These are phyloP conservation scores for Gaultheria prostrata DNA, from an alignment of 148 eudicot genomes.

Conservation along the genomic window DNA sequence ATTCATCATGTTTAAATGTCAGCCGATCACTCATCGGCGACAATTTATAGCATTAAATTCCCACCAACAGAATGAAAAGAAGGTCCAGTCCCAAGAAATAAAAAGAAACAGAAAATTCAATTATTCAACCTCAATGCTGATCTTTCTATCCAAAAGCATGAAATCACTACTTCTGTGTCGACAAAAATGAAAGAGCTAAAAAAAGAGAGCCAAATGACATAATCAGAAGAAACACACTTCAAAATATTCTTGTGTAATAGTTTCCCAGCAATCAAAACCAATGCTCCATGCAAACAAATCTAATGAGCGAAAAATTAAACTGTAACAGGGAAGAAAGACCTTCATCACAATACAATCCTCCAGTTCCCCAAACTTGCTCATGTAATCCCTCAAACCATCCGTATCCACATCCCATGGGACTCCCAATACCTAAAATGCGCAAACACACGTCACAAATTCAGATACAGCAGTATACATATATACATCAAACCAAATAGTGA, in stretches of 20 bases:
- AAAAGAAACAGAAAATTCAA: background rate
- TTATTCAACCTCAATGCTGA: background rate
- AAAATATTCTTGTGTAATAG: no score
- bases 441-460: background rate
- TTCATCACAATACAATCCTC: conserved; percentile 99
- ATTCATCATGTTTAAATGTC: background rate
- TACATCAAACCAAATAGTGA: background rate
- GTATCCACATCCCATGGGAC: conserved; percentile 98
- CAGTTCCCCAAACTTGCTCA: conserved; percentile 85
- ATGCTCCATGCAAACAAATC: no score
- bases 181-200: background rate
- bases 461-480: background rate
- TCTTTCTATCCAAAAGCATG: background rate
- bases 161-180: background rate
- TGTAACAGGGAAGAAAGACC: conserved; percentile 33
- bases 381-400: conserved; percentile 90
- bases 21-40: background rate
- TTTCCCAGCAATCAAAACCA: no score
- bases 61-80: background rate
- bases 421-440: conserved; percentile 67
- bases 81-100: background rate
- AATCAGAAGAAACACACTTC: background rate
- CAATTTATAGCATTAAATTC: background rate
- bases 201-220: background rate
- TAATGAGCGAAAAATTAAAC: no score